Percentiles rank a stretch among this genome's conserved stretches.
Evolutionary conservation across 345 rosid species (phyloP).

Genomic region (Euphorbia lathyris): DNA sequence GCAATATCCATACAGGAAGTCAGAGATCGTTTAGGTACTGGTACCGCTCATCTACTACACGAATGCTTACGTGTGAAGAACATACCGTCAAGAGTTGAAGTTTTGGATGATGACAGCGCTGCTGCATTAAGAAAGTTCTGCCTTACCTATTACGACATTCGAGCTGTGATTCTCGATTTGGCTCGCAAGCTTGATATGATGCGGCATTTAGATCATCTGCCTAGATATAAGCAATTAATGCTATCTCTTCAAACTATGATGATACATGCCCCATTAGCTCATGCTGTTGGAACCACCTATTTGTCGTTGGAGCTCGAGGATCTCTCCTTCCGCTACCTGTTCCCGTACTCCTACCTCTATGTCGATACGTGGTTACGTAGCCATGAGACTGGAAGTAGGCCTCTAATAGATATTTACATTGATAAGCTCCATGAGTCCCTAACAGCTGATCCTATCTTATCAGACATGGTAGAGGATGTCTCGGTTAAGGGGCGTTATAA

Average conservation of each 20-base stretch:
- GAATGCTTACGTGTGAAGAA: conserved; percentile 73
- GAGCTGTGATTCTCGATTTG: conserved; percentile 76
- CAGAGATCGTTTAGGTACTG: conserved; percentile 63
- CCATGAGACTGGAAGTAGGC: conserved; percentile 60
- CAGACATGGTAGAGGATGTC: conserved; percentile 52
- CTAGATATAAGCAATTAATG: conserved; percentile 67
- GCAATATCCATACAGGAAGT: conserved; percentile 57
- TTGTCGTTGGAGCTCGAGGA: conserved; percentile 87
- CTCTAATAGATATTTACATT: conserved; percentile 56
- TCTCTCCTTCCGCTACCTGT: conserved; percentile 70
- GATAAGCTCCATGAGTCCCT: conserved; percentile 63
- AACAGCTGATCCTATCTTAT: conserved; percentile 47
- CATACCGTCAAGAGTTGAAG: conserved; percentile 58
- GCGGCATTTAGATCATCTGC: conserved; percentile 80
- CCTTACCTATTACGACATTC: conserved; percentile 79
- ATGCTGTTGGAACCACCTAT: conserved; percentile 62
- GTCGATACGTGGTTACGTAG: conserved; percentile 76
- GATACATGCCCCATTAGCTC: conserved; percentile 85
- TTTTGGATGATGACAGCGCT: conserved; percentile 73
- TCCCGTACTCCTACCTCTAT: conserved; percentile 76
- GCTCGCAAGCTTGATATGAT: conserved; percentile 79
- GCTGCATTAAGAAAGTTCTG: conserved; percentile 78
- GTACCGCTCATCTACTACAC: conserved; percentile 81
- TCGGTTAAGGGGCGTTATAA: conserved; percentile 74
- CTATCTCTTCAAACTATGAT: conserved; percentile 75